phyloP scores from a whole-genome alignment of 306 rosid genomes.

The Quercus bicolor region DNA sequence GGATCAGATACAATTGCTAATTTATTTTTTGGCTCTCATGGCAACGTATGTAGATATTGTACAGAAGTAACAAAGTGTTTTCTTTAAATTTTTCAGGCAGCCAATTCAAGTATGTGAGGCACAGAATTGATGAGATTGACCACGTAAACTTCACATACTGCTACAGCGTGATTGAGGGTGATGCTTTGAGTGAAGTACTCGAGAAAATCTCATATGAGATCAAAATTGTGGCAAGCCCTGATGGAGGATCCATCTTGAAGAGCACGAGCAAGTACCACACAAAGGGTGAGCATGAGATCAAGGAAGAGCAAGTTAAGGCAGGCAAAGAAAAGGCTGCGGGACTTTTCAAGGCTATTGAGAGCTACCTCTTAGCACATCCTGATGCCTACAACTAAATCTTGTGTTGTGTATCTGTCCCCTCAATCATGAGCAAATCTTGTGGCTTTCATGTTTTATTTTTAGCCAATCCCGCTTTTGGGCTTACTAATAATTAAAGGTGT shows the following conservation, averaged over 20 bases:
- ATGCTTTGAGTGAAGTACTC: slow-evolving; percentile 24
- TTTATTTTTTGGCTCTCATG: no score
- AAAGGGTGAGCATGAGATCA: slow-evolving; percentile 20
- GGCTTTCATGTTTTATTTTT: not conserved
- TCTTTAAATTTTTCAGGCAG: slow-evolving; percentile 7
- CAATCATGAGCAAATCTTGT: not conserved
- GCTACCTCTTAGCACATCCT: slow-evolving; percentile 42
- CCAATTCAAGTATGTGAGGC: slow-evolving; percentile 31
- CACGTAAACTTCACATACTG: slow-evolving; percentile 26
- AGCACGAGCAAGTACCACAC: slow-evolving; percentile 23
- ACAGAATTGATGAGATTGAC: slow-evolving; percentile 47
- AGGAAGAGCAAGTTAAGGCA: slow-evolving; percentile 32
- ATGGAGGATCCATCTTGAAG: slow-evolving; percentile 35
- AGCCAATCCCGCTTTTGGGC: not conserved
- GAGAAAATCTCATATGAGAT: slow-evolving; percentile 44
- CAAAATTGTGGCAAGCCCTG: slow-evolving; percentile 25
- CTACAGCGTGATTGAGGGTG: slow-evolving; percentile 49
- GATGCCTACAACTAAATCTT: slow-evolving; percentile 9
- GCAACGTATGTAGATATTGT: no score
- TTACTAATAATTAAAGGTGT: not conserved
- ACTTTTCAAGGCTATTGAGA: slow-evolving; percentile 31
- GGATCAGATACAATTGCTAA: no score
- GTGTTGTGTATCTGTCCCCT: not conserved
- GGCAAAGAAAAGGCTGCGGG: slow-evolving; percentile 32
- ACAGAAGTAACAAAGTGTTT: not conserved